Percentiles rank a stretch among this genome's conserved stretches.
Evolutionary conservation across 2,329 filamentous ascomycete genomes (phyloP).

Genomic region (Byssothecium circinans): DNA sequence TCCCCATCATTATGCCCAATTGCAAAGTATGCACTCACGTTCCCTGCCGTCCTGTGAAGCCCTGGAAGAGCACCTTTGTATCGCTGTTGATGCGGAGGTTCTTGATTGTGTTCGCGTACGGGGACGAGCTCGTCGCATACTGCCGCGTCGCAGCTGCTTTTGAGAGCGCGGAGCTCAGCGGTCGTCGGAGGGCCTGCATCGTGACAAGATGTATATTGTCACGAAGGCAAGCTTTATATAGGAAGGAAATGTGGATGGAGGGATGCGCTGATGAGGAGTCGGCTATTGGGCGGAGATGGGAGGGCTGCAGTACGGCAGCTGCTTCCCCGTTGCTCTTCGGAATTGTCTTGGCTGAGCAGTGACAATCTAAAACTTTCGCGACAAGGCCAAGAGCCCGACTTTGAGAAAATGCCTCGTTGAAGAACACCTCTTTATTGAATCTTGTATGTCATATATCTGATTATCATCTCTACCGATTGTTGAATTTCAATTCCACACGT

Average conservation of each 20-base stretch:
- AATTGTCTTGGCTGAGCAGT: conserved; percentile 7
- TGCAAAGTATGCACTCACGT: conserved; percentile 52
- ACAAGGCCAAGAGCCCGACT: conserved; percentile 5
- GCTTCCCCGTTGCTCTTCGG: conserved; percentile 11
- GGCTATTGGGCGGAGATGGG: conserved; percentile 14
- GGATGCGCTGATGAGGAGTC: conserved; percentile 12
- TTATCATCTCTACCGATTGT: too few species aligned
- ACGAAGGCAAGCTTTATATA: conserved; percentile 22
- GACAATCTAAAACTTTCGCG: conserved; percentile 18
- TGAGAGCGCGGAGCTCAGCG: conserved; percentile 68
- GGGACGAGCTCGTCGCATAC: conserved; percentile 72
- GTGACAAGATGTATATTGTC: conserved; percentile 43
- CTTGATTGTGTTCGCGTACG: conserved; percentile 49
- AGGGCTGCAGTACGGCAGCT: conserved; percentile 12
- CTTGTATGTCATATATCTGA: too few species aligned
- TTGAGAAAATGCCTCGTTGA: conserved; percentile 2
- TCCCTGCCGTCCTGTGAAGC: conserved; percentile 96
- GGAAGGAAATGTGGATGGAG: conserved; percentile 7
- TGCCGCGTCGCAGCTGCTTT: conserved; percentile 69
- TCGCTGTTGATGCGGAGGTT: conserved; percentile 93
- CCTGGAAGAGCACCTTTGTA: conserved; percentile 95
- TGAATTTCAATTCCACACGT: too few species aligned
- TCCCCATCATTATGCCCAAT: background rate
- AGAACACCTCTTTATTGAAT: too few species aligned
- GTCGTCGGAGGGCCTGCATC: conserved; percentile 87